Evolutionary conservation across 2,329 filamentous ascomycete genomes (phyloP), one percentile per base, ranked within the genome.

Genomic region (Cryphonectria radicalis): DNA sequence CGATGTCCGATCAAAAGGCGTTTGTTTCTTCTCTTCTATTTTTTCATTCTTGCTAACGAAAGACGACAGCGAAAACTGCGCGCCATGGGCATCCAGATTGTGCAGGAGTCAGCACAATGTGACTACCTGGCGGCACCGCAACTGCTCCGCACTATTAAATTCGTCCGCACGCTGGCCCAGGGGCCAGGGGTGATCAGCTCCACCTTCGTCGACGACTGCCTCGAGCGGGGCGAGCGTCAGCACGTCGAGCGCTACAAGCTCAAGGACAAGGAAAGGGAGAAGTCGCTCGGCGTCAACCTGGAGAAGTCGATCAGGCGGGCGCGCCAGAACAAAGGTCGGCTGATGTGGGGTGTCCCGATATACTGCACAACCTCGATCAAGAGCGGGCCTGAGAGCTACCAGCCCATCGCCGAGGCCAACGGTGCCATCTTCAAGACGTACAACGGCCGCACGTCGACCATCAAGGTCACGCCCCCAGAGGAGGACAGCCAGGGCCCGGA

Each of bases 131-230:
- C 94, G 46, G 95, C 95, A 4, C 96, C 95, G 0, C 88, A 90
- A 59, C 90, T 98, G 73, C 89, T 98, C 46, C 92, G 96, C 53
- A 99, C 96, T 0, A 90, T 93, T 79, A 99, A 99, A 78, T 99
- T 99, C 78, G 90, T 98, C 66, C 92, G 91, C 73, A 94, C 94
- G 17, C 84, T 99, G 40, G 94, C 96, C 25, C 90, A 90, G 72
- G 94, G 93, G 0, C 93, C 94, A 0, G 87, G 88, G 1, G 88
- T 98, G 60, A 87, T 98, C 68, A 90, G 90, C 63, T 92, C 91
- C 0, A 86, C 88, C 11, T 99, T 94, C 80, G 89, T 99, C 70
- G 92, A 95, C 70, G 85, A 88, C 35, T 93, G 92, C 63, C 85
- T 98, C 14, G 89, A 92, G 63, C 85, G 89, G 43, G 89, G 92